These are phyloP conservation scores for Acacia concinna DNA, from an alignment of 331 rosid species.

Conservation along the genomic window DNA sequence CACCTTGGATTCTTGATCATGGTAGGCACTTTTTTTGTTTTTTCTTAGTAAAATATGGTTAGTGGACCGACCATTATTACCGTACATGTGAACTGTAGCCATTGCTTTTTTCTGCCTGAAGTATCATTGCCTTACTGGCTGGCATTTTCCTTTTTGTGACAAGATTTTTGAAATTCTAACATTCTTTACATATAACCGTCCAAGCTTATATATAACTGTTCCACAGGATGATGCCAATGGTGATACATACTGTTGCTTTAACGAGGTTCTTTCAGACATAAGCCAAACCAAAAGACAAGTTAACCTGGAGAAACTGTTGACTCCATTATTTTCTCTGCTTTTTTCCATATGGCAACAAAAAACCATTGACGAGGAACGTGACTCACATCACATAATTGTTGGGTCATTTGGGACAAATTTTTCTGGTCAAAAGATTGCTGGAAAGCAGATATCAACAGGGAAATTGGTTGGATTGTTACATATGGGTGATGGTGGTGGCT, in stretches of 20 bases:
- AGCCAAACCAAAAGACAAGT: constrained; percentile 5
- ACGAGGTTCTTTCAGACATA: constrained; percentile 11
- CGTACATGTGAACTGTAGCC: constrained; percentile 33
- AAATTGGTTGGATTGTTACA: neutral
- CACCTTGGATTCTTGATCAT: constrained; percentile 62
- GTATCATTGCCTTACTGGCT: constrained; percentile 33
- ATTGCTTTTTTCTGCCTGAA: constrained; percentile 19
- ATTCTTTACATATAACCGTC: constrained; percentile 22
- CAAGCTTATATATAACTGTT: constrained; percentile 19
- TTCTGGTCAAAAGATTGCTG: constrained; percentile 17
- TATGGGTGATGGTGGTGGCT: constrained; percentile 15
- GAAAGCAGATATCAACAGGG: constrained; percentile 14
- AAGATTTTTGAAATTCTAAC: constrained; percentile 1
- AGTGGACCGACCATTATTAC: constrained; percentile 31
- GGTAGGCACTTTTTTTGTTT: constrained; percentile 22
- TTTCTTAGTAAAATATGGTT: constrained; percentile 24
- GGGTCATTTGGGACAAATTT: constrained; percentile 6
- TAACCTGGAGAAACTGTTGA: neutral
- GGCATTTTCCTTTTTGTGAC: constrained; percentile 26
- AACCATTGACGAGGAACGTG: neutral
- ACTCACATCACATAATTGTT: neutral
- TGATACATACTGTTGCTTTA: constrained; percentile 14
- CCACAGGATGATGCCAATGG: constrained; percentile 22
- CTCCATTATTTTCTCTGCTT: neutral
- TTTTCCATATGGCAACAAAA: constrained; percentile 20